Evolutionary conservation across 2,329 filamentous ascomycete genomes (phyloP).

Genomic region (Paracamarosporium sp.): DNA sequence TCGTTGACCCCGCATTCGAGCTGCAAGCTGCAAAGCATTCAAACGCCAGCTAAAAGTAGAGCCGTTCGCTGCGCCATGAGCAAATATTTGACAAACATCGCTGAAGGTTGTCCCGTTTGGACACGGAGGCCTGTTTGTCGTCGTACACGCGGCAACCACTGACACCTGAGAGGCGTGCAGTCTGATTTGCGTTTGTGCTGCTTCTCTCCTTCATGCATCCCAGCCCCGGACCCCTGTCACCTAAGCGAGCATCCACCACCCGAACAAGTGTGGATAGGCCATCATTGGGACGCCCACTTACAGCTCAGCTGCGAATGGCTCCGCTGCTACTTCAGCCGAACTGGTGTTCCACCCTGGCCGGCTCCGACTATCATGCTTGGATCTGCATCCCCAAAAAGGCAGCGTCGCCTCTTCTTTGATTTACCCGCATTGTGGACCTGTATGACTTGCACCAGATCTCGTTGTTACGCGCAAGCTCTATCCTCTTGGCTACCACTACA

Average conservation of each 20-base stretch:
- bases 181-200: constrained; percentile 2
- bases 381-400: constrained; percentile 9
- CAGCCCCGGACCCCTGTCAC: background rate
- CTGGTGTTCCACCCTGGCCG: constrained; percentile 19
- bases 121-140: constrained; percentile 11
- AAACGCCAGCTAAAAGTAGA: background rate
- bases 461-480: constrained; percentile 9
- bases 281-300: constrained; percentile 3
- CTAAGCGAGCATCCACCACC: background rate
- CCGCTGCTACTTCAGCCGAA: constrained; percentile 11
- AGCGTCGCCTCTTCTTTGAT: constrained; percentile 5
- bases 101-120: constrained; percentile 8
- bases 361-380: constrained; percentile 5
- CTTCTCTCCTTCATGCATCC: constrained; percentile 3
- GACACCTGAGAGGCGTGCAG: constrained; percentile 7
- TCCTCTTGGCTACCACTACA: background rate
- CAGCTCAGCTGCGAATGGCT: constrained; percentile 1
- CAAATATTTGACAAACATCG: constrained; percentile 1
- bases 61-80: background rate
- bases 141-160: constrained; percentile 5
- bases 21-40: background rate
- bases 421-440: constrained; percentile 18
- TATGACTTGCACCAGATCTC: constrained; percentile 3
- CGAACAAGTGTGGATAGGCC: background rate
- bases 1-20: background rate